These are phyloP conservation scores for Candida verbasci DNA, from an alignment of 805 yeast species.

Conservation along the genomic window DNA sequence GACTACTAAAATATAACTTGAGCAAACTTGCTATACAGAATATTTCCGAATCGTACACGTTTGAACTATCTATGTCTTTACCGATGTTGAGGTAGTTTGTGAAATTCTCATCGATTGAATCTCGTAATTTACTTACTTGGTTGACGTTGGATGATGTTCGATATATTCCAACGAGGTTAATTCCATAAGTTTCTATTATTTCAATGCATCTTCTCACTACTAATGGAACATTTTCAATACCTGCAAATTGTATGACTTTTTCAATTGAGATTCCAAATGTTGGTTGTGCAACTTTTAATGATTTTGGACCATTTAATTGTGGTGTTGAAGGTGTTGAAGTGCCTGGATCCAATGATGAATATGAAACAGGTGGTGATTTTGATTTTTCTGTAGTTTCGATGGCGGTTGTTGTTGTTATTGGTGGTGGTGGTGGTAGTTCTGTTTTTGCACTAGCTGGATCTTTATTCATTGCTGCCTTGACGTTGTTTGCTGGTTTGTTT, in stretches of 20 bases:
- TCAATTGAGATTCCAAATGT: constrained; percentile 88
- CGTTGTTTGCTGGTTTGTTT: constrained; percentile 2
- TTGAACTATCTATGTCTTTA: constrained; percentile 34
- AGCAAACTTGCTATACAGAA: constrained; percentile 84
- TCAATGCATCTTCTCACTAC: constrained; percentile 86
- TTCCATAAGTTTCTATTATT: constrained; percentile 80
- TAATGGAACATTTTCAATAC: constrained; percentile 85
- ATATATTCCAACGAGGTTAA: constrained; percentile 85
- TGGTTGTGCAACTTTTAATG: constrained; percentile 19
- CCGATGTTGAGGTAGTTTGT: constrained; percentile 48
- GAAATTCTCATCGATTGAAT: constrained; percentile 72
- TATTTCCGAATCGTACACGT: constrained; percentile 72
- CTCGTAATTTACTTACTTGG: constrained; percentile 68
- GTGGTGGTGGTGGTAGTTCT: not conserved
- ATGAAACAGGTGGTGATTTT: constrained; percentile 6
- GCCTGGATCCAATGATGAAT: constrained; percentile 26
- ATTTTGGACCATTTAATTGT: constrained; percentile 33
- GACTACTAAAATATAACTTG: constrained; percentile 74
- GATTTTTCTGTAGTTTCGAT: not conserved
- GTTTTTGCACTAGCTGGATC: too few species aligned
- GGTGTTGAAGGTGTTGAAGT: constrained; percentile 20
- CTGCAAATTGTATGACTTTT: constrained; percentile 67
- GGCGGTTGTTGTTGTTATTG: not conserved
- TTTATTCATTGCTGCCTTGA: constrained; percentile 1
- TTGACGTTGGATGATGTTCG: constrained; percentile 76